Conservation (phyloP, 371 early-diverging fungal species). For the Lichtheimia ornata region DNA sequence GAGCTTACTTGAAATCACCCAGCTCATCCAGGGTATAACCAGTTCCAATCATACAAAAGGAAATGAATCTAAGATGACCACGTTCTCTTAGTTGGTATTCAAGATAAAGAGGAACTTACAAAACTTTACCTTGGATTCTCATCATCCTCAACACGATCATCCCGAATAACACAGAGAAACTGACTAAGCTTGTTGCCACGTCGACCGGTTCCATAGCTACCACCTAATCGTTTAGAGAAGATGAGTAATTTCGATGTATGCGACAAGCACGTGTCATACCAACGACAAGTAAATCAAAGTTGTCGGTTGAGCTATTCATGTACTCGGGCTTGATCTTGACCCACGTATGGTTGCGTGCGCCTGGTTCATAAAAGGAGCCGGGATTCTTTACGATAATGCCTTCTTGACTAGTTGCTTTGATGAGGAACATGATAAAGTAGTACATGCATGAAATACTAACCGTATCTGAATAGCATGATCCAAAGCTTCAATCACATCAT, state of each 20-base stretch:
- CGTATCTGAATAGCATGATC: constrained; percentile 45
- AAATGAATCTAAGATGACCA: constrained; percentile 39
- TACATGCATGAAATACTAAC: neutral
- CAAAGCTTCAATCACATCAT: constrained; percentile 61
- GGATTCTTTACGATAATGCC: constrained; percentile 75
- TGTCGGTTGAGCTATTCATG: constrained; percentile 65
- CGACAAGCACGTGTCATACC: constrained; percentile 34
- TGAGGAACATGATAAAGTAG: neutral
- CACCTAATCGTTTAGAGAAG: constrained; percentile 23
- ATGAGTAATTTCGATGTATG: too few relatives aligned
- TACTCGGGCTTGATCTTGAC: constrained; percentile 81
- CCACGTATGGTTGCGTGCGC: constrained; percentile 64
- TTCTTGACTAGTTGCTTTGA: constrained; percentile 37
- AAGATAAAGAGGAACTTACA: neutral
- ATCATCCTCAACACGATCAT: constrained; percentile 42
- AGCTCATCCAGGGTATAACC: constrained; percentile 66
- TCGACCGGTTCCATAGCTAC: constrained; percentile 63
- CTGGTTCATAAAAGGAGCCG: constrained; percentile 53
- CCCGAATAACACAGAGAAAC: constrained; percentile 71
- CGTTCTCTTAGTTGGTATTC: neutral
- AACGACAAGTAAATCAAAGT: constrained; percentile 72
- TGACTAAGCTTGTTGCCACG: constrained; percentile 62
- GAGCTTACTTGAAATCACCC: constrained; percentile 38
- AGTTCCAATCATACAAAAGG: constrained; percentile 72
- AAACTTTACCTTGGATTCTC: constrained; percentile 4